Conservation (phyloP, 305 asterid species). For the Rubia tinctorum region DNA sequence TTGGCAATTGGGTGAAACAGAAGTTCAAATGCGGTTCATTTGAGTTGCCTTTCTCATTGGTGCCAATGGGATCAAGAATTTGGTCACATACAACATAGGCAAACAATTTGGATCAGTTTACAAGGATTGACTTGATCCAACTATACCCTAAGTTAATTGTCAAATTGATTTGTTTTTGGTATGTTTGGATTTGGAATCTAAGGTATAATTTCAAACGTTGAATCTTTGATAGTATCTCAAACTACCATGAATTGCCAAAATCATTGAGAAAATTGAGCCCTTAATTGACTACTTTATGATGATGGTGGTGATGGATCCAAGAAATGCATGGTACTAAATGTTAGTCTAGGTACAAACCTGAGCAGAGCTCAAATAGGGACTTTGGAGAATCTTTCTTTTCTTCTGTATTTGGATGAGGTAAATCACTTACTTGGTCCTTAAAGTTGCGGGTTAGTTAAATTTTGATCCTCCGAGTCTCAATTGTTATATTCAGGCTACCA, state of each 20-base stretch:
- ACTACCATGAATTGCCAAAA: background rate
- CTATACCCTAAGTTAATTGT: background rate
- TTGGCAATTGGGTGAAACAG: background rate
- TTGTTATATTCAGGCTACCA: too few species aligned
- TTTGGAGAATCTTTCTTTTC: conserved; percentile 11
- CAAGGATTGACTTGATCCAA: conserved; percentile 3
- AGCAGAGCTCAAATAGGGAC: conserved; percentile 5
- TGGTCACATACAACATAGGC: background rate
- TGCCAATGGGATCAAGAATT: background rate
- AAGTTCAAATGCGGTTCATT: background rate
- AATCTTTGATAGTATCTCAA: background rate
- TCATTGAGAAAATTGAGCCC: background rate
- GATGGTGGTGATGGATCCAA: conserved; percentile 11
- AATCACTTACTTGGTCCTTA: background rate
- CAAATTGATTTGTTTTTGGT: background rate
- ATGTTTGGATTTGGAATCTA: background rate
- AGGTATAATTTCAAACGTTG: background rate
- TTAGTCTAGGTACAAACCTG: too few species aligned
- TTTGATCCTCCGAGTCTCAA: too few species aligned
- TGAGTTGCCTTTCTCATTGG: background rate
- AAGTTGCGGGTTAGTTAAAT: too few species aligned
- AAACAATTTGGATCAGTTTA: background rate
- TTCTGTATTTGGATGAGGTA: background rate
- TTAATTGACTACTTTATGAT: background rate
- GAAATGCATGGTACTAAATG: background rate